phyloP scores from a whole-genome alignment of 2,329 filamentous ascomycete species.

The Pseudogymnoascus verrucosus region DNA sequence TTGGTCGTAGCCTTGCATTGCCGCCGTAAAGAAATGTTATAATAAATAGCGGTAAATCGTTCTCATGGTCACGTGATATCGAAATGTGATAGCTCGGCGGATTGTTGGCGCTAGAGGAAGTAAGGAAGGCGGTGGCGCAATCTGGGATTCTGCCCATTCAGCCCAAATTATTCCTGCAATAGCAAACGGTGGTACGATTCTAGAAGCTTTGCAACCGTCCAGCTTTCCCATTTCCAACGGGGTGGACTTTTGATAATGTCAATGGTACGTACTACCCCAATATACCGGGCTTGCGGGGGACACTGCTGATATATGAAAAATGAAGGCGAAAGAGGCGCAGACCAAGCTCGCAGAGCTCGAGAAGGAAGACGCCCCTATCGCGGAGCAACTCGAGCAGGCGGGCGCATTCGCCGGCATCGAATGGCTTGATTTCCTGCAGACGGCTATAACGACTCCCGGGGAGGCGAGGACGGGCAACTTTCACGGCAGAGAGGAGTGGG shows the following conservation, averaged over 20 bases:
- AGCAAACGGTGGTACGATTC: background rate
- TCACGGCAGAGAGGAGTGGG: constrained; percentile 52
- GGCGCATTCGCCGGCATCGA: constrained; percentile 25
- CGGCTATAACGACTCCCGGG: constrained; percentile 13
- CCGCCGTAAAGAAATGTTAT: background rate
- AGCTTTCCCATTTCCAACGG: background rate
- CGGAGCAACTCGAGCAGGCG: constrained; percentile 28
- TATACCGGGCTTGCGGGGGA: background rate
- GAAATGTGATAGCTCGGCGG: background rate
- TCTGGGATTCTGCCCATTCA: background rate
- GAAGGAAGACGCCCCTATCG: constrained; percentile 27
- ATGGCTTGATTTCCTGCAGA: constrained; percentile 18
- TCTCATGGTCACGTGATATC: background rate
- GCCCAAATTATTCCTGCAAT: background rate
- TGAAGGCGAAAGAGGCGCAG: constrained; percentile 19
- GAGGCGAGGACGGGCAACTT: constrained; percentile 11
- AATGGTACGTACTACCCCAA: background rate
- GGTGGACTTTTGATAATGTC: background rate
- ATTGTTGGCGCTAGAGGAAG: background rate
- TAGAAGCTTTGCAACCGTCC: background rate
- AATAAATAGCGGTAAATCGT: no score
- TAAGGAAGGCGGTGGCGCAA: background rate
- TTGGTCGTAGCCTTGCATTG: background rate
- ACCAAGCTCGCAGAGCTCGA: constrained; percentile 26
- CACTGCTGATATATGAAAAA: no score